These are phyloP conservation scores for Monilinia fructicola DNA, from an alignment of 2,329 filamentous ascomycete species.

Conservation along the genomic window DNA sequence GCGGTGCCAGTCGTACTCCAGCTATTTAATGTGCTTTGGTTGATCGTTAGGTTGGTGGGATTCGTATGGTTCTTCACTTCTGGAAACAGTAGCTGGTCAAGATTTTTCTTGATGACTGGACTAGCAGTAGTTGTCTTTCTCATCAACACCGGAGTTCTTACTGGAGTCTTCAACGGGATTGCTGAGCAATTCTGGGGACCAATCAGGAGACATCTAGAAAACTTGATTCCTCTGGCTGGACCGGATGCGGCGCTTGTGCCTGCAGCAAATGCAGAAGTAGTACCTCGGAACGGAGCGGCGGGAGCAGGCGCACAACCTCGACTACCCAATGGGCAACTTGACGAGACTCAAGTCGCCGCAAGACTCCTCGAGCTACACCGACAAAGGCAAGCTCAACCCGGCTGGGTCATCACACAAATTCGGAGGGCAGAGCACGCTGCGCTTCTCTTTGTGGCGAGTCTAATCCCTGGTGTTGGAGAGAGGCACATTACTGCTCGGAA, in stretches of 20 bases:
- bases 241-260: conserved; percentile 39
- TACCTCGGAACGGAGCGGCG: conserved; percentile 33
- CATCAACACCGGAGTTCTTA: conserved; percentile 59
- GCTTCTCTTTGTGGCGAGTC: conserved; percentile 63
- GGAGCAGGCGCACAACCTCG: conserved; percentile 22
- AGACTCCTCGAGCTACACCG: conserved; percentile 51
- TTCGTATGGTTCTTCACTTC: conserved; percentile 67
- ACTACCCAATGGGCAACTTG: conserved; percentile 38
- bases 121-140: conserved; percentile 57
- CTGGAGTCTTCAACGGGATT: conserved; percentile 56
- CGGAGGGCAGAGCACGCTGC: conserved; percentile 59
- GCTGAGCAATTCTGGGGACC: conserved; percentile 57
- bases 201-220: conserved; percentile 58
- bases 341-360: conserved; percentile 54
- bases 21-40: conserved; percentile 51
- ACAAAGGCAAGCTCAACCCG: conserved; percentile 46
- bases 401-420: conserved; percentile 52
- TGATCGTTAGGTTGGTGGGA: conserved; percentile 55
- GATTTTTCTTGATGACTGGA: conserved; percentile 56
- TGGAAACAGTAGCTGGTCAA: conserved; percentile 57
- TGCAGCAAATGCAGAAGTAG: conserved; percentile 40
- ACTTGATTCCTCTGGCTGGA: conserved; percentile 55
- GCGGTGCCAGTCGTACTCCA: conserved; percentile 17
- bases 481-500: conserved; percentile 53
- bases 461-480: conserved; percentile 65